Base-by-base conservation (phyloP, 257 asterid species). In the Solanum chaucha region DNA sequence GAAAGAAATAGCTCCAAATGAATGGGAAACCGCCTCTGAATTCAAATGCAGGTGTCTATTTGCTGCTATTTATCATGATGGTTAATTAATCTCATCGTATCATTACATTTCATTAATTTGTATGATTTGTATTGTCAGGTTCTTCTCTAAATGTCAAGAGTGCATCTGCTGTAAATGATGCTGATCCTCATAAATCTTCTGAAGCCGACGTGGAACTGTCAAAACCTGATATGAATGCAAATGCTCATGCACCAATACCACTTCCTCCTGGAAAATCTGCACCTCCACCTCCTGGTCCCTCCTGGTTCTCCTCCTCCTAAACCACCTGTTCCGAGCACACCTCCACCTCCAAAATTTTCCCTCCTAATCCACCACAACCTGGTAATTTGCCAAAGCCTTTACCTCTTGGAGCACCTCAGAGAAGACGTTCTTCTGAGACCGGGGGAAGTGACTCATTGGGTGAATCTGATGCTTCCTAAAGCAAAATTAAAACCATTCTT, bases 401-500 rank as follows among this genome's bases (percentile, higher is more conserved):
- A 10, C 93, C 94, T 85, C 94, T 80, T 82, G 94, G 93, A 14
- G 91, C 92, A 82, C 91, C 89, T 86, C 93, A 88, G 87, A 92
- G 88, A 19, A 84, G 89, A 26, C 84, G 61, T 51, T 51, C 91
- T 89, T 92, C 96, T 67, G 77, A 83, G 6, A 90, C 89, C 30
- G 93, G 81, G 30, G 90, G 83, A 10, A 88, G 89, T 85, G 94
- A 89, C 34, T 68, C 20, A 55, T 87, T 92, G 36, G 91, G 48
- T 41, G 13, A 41, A 55, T 91, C 96, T 13, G 94, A 88, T 44
- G 94, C 95, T 41, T 89, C 95, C 95, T 26, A 97, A 94, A 85
- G 85, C 98, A 41, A 78, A 97, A 94, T 92, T 86, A 94, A 97
- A 97, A 93, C 99, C 99, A 4, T 93, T 95, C 87, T 97, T 97